A percentile compares a stretch with the other conserved stretches of the same genome.
Evolutionary conservation across 192 early-diverging fungal genomes (phyloP).

Genomic region (Cetraspora pellucida): DNA sequence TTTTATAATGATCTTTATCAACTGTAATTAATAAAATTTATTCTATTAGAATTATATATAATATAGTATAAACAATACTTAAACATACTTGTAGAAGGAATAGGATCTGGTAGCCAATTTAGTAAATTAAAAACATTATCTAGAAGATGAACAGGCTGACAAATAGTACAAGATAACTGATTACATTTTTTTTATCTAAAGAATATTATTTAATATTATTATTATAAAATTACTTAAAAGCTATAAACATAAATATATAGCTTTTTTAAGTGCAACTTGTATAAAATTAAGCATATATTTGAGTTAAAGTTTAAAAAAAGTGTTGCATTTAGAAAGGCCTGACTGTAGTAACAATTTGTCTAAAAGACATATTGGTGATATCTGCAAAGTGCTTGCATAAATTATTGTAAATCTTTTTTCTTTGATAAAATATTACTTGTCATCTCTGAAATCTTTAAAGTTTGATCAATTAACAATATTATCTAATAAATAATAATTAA

Average conservation of each 20-base stretch:
- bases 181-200: constrained; percentile 8
- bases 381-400: background rate
- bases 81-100: background rate
- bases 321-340: background rate
- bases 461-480: background rate
- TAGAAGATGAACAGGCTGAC: background rate
- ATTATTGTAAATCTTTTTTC: constrained; percentile 8
- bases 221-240: no score
- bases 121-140: background rate
- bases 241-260: no score
- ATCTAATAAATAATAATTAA: background rate
- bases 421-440: constrained; percentile 10
- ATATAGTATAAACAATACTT: background rate
- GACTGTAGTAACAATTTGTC: background rate
- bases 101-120: constrained; percentile 5
- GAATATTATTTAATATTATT: background rate
- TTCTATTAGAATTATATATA: background rate
- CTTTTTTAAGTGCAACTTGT: no score
- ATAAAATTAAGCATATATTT: no score
- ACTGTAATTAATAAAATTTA: background rate
- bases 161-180: background rate
- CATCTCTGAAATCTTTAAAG: background rate
- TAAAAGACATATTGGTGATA: background rate
- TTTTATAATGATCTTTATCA: background rate
- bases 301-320: no score